Conservation (phyloP, 2,329 filamentous ascomycete species). For the Basipetospora chlamydospora region DNA sequence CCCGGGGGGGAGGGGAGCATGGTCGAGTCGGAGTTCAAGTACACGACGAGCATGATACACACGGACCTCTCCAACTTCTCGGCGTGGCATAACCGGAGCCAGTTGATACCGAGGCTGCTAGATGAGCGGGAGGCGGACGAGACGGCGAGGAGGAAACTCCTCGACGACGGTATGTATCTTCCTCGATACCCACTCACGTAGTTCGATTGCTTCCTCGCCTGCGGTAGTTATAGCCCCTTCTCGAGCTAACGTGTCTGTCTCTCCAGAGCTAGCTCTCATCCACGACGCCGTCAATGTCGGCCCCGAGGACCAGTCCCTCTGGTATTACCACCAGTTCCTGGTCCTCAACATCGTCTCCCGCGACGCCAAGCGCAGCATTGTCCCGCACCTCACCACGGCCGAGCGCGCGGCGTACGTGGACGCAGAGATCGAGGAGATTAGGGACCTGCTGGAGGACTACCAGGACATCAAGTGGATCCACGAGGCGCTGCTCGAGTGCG, state of each 20-base stretch:
- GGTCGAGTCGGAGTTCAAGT: constrained; percentile 69
- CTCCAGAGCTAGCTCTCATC: constrained; percentile 58
- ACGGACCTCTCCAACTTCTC: constrained; percentile 89
- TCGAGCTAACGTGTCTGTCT: neutral
- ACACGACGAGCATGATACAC: constrained; percentile 67
- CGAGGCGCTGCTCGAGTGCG: constrained; percentile 68
- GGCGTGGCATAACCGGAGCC: constrained; percentile 85
- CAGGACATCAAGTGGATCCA: constrained; percentile 66
- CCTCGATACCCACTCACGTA: too few relatives aligned
- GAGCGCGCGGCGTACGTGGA: constrained; percentile 53
- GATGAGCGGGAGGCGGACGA: constrained; percentile 53
- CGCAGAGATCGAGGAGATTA: constrained; percentile 60
- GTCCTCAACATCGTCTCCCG: constrained; percentile 51
- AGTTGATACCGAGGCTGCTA: constrained; percentile 64
- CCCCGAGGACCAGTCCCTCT: constrained; percentile 86
- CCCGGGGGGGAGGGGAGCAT: constrained; percentile 43
- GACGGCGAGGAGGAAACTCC: constrained; percentile 47
- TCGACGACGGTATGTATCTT: constrained; percentile 47
- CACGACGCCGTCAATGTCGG: constrained; percentile 72
- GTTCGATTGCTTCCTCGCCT: too few relatives aligned
- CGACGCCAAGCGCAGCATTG: constrained; percentile 40
- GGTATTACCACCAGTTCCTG: constrained; percentile 91
- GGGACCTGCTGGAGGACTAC: constrained; percentile 48
- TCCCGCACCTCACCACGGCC: constrained; percentile 42
- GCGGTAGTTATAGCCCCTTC: too few relatives aligned